Conservation (phyloP, 1,284 basidiomycete species). For the Austropuccinia psidii region DNA sequence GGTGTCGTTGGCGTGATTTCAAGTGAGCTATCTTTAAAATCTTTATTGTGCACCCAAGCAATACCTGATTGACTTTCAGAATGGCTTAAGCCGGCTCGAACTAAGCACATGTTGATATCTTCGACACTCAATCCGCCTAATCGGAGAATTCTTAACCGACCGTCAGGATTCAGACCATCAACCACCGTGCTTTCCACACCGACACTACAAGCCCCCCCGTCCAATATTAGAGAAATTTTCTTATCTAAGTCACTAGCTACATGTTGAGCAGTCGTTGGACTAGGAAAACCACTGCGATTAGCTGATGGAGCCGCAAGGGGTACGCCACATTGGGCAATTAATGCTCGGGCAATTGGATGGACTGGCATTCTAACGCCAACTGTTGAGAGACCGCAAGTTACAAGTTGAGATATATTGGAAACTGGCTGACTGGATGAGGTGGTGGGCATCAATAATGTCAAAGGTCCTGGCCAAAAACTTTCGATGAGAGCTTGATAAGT, state of each 20-base stretch:
- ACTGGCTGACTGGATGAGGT: slow-evolving; percentile 31
- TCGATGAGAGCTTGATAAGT: slow-evolving; percentile 67
- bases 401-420: slow-evolving; percentile 53
- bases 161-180: slow-evolving; percentile 60
- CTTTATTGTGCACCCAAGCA: neutral
- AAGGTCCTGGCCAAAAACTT: slow-evolving; percentile 88
- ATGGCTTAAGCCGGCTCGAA: slow-evolving; percentile 42
- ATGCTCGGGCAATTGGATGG: slow-evolving; percentile 80
- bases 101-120: slow-evolving; percentile 62
- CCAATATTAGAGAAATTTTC: slow-evolving; percentile 67
- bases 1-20: slow-evolving; percentile 75
- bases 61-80: neutral
- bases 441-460: slow-evolving; percentile 84
- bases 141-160: slow-evolving; percentile 70
- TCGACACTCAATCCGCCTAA: slow-evolving; percentile 92
- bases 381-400: slow-evolving; percentile 68
- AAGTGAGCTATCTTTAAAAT: slow-evolving; percentile 51
- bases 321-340: slow-evolving; percentile 66
- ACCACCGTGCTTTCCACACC: slow-evolving; percentile 95
- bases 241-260: slow-evolving; percentile 58
- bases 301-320: slow-evolving; percentile 93
- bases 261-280: slow-evolving; percentile 83
- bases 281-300: slow-evolving; percentile 87
- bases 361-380: slow-evolving; percentile 91
- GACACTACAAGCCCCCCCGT: slow-evolving; percentile 83